These are phyloP conservation scores for Macroventuria anomochaeta DNA, from an alignment of 2,329 filamentous ascomycete species.

Conservation along the genomic window DNA sequence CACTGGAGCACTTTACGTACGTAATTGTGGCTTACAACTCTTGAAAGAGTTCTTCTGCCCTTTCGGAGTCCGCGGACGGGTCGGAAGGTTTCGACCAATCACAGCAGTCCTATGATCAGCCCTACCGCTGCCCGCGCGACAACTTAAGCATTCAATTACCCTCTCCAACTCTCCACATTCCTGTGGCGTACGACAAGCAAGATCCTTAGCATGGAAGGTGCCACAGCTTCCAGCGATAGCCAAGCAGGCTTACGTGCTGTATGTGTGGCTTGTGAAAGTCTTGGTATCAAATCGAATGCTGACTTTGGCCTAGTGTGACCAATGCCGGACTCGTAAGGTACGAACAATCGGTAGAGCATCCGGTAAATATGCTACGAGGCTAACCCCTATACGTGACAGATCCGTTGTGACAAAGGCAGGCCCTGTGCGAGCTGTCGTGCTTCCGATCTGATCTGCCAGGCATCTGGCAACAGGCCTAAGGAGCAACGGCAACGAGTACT, in stretches of 20 bases:
- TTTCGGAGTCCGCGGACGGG: constrained; percentile 9
- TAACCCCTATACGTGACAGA: constrained; percentile 9
- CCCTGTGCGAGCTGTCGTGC: constrained; percentile 48
- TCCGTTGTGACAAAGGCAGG: constrained; percentile 42
- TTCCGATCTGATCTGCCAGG: constrained; percentile 45
- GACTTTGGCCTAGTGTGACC: constrained; percentile 35
- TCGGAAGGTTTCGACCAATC: background rate
- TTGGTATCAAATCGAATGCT: background rate
- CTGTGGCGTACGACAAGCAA: constrained; percentile 4
- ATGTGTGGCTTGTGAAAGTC: constrained; percentile 1
- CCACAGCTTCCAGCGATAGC: constrained; percentile 6
- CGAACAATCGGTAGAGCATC: background rate
- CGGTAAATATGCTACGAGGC: background rate
- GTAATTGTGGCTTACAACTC: background rate
- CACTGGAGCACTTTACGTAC: background rate
- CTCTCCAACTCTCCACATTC: background rate
- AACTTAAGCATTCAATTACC: constrained; percentile 6
- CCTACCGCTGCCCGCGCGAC: constrained; percentile 15
- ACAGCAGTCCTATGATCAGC: background rate
- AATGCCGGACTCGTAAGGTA: constrained; percentile 41
- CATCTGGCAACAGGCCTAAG: constrained; percentile 34
- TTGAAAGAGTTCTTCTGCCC: constrained; percentile 3
- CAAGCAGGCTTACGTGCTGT: constrained; percentile 14
- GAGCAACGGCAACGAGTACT: constrained; percentile 36
- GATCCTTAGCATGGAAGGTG: constrained; percentile 9